Percentiles rank a stretch among this genome's conserved stretches.
Conservation (phyloP, 116 monocot genomes). For the Papilionanthe hybrid region DNA sequence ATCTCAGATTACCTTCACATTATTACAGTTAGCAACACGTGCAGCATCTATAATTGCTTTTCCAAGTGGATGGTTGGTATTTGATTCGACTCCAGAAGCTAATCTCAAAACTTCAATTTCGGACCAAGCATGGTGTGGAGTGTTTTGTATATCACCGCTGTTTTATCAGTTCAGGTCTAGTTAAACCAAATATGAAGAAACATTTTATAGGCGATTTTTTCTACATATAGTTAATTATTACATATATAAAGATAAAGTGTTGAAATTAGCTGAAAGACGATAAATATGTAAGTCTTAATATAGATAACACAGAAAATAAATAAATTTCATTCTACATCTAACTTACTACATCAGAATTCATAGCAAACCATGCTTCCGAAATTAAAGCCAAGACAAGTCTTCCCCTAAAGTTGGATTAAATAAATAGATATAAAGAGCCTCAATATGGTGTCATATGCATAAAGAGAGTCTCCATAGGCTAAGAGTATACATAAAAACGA, state of each 20-base stretch:
- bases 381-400: not conserved
- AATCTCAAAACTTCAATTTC: constrained; percentile 77
- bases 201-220: not conserved
- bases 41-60: constrained; percentile 93
- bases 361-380: not conserved
- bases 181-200: not conserved
- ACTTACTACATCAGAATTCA: not conserved
- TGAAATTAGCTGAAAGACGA: not conserved
- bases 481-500: not conserved
- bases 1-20: constrained; percentile 41
- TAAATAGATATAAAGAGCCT: not conserved
- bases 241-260: not conserved
- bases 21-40: constrained; percentile 45
- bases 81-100: constrained; percentile 91
- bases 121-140: constrained; percentile 25
- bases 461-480: not conserved
- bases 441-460: not conserved
- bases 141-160: constrained; percentile 22
- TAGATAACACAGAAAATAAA: not conserved
- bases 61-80: constrained; percentile 96
- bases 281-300: not conserved
- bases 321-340: not conserved
- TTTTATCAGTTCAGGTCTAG: constrained; percentile 8
- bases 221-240: not conserved
- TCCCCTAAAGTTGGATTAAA: not conserved